A percentile compares a stretch with the other conserved stretches of the same genome.
Evolutionary conservation across 2,329 filamentous ascomycete genomes (phyloP).

Genomic region (Plectosphaerella plurivora): DNA sequence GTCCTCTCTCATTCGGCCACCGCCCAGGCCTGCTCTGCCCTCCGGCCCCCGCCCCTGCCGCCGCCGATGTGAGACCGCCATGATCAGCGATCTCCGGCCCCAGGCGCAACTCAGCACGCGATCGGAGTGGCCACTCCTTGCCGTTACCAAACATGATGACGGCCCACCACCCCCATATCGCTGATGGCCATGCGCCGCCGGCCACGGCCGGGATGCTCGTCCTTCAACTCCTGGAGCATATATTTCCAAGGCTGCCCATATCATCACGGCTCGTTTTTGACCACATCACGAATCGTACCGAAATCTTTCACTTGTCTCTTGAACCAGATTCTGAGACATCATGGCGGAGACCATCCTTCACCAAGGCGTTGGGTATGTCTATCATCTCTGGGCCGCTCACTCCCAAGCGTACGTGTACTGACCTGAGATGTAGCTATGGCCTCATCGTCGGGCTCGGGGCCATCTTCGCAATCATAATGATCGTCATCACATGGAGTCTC

Average conservation of each 20-base stretch:
- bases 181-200: not conserved
- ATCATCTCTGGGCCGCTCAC: not conserved
- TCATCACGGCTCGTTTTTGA: not conserved
- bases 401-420: not conserved
- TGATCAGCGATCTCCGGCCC: not conserved
- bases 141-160: not conserved
- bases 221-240: not conserved
- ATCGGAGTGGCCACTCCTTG: constrained; percentile 1
- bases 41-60: not conserved
- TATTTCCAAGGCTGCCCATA: not conserved
- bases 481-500: constrained; percentile 64
- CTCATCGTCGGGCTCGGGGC: constrained; percentile 11
- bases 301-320: not conserved
- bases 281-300: not conserved
- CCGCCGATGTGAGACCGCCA: not conserved
- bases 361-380: constrained; percentile 11
- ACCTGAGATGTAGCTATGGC: constrained; percentile 8
- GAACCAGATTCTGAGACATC: not conserved
- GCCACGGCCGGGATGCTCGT: not conserved
- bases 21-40: not conserved
- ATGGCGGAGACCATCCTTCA: constrained; percentile 11
- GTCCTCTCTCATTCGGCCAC: not conserved
- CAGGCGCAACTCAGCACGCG: not conserved
- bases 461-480: constrained; percentile 25
- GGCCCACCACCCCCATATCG: not conserved